Evolutionary conservation across 2,329 filamentous ascomycete genomes (phyloP).

Genomic region (Chlorencoelia australis): DNA sequence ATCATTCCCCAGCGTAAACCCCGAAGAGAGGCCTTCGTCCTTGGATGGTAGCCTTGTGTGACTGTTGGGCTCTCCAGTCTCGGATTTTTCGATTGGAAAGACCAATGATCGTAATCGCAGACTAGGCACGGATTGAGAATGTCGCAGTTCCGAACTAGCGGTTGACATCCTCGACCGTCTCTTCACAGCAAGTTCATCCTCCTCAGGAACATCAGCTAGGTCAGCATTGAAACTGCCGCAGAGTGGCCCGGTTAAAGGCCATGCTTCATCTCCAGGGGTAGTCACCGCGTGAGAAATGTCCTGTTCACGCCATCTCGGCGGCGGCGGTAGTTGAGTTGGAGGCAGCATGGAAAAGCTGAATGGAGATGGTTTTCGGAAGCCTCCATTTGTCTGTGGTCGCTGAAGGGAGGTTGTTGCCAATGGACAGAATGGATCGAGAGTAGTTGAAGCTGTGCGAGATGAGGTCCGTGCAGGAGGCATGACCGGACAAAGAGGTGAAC

Average conservation of each 20-base stretch:
- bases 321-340: constrained; percentile 10
- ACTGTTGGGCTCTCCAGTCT: too few species aligned
- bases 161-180: constrained; percentile 20
- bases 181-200: constrained; percentile 35
- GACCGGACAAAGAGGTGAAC: constrained; percentile 31
- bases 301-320: constrained; percentile 17
- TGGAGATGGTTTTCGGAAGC: constrained; percentile 36
- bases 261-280: constrained; percentile 34
- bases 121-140: constrained; percentile 24
- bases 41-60: too few species aligned
- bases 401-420: constrained; percentile 33
- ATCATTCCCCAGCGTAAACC: constrained; percentile 23
- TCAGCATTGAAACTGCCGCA: constrained; percentile 23
- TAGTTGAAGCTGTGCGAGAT: constrained; percentile 40
- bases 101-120: constrained; percentile 33
- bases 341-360: constrained; percentile 24
- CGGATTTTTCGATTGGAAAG: constrained; percentile 24
- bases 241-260: constrained; percentile 31
- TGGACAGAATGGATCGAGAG: constrained; percentile 47
- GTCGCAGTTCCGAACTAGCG: constrained; percentile 19
- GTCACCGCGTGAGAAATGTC: constrained; percentile 32
- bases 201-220: constrained; percentile 51
- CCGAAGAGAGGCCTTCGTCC: constrained; percentile 13
- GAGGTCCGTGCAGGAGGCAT: constrained; percentile 44
- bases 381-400: constrained; percentile 32